phyloP scores from a whole-genome alignment of 2,329 filamentous ascomycete species.

The Septoria linicola region DNA sequence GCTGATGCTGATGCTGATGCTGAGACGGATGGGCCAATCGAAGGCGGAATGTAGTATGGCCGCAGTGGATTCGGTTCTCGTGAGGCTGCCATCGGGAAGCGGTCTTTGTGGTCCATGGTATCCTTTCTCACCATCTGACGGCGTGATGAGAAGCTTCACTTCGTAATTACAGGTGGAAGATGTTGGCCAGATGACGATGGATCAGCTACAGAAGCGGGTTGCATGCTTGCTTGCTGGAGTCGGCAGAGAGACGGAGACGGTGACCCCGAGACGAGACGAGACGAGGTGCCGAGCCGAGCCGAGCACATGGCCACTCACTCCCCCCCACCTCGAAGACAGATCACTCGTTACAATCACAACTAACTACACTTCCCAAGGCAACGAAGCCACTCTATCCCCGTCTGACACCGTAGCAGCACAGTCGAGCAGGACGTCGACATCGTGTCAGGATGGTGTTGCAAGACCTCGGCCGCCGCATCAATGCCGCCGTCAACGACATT shows the following conservation, averaged over 20 bases:
- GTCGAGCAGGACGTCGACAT: slow-evolving; percentile 1
- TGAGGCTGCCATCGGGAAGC: slow-evolving; percentile 44
- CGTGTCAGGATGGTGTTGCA: slow-evolving; percentile 80
- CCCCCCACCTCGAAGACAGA: no score
- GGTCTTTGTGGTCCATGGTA: slow-evolving; percentile 24
- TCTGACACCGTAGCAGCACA: slow-evolving; percentile 11
- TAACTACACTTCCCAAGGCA: background rate
- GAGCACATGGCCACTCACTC: no score
- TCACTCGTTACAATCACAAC: no score
- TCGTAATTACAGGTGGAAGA: no score
- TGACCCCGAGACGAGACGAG: no score
- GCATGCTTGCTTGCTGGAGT: no score
- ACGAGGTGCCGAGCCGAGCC: no score
- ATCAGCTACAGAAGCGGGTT: no score
- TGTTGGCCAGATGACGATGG: no score
- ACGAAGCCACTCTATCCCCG: slow-evolving; percentile 6
- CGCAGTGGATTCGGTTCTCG: slow-evolving; percentile 62
- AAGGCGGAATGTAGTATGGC: slow-evolving; percentile 70
- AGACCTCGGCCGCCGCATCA: slow-evolving; percentile 97
- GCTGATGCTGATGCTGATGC: slow-evolving; percentile 34
- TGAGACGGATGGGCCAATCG: slow-evolving; percentile 51
- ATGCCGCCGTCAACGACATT: slow-evolving; percentile 89
- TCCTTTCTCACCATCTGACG: no score
- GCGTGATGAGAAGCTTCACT: no score
- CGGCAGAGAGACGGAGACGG: no score